Evolutionary conservation across 805 yeast species (phyloP).

Genomic region (Candida cerambycidarum): DNA sequence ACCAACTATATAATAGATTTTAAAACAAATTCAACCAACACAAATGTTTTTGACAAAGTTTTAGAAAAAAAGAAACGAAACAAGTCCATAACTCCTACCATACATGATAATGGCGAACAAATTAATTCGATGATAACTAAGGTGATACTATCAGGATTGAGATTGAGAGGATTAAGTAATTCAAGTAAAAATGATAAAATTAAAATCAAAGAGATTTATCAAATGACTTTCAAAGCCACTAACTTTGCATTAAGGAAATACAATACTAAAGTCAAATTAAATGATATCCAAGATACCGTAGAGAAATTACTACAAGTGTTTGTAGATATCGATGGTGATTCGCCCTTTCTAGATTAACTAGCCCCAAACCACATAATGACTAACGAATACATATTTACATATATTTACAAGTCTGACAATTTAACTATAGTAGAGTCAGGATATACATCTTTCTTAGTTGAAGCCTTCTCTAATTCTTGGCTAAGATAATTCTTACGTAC

Average conservation of each 20-base stretch:
- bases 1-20: slow-evolving; percentile 11
- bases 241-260: slow-evolving; percentile 39
- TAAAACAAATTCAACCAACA: slow-evolving; percentile 11
- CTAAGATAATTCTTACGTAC: slow-evolving; percentile 37
- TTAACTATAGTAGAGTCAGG: slow-evolving; percentile 18
- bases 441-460: slow-evolving; percentile 16
- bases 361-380: neutral
- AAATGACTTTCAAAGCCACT: slow-evolving; percentile 40
- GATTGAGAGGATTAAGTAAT: slow-evolving; percentile 37
- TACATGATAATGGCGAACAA: slow-evolving; percentile 28
- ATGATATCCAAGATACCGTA: slow-evolving; percentile 38
- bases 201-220: slow-evolving; percentile 40
- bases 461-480: slow-evolving; percentile 35
- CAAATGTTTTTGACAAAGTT: slow-evolving; percentile 35
- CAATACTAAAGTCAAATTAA: slow-evolving; percentile 22
- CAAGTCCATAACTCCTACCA: slow-evolving; percentile 18
- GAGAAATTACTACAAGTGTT: slow-evolving; percentile 38
- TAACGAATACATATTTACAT: neutral
- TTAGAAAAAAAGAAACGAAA: slow-evolving; percentile 23
- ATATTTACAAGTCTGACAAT: slow-evolving; percentile 21
- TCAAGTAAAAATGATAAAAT: slow-evolving; percentile 30
- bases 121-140: slow-evolving; percentile 32
- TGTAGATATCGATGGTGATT: slow-evolving; percentile 25
- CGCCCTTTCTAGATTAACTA: slow-evolving; percentile 9
- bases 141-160: slow-evolving; percentile 39